These are phyloP conservation scores for Ceratobasidium sp. DNA, from an alignment of 1,284 basidiomycete genomes.

Conservation along the genomic window DNA sequence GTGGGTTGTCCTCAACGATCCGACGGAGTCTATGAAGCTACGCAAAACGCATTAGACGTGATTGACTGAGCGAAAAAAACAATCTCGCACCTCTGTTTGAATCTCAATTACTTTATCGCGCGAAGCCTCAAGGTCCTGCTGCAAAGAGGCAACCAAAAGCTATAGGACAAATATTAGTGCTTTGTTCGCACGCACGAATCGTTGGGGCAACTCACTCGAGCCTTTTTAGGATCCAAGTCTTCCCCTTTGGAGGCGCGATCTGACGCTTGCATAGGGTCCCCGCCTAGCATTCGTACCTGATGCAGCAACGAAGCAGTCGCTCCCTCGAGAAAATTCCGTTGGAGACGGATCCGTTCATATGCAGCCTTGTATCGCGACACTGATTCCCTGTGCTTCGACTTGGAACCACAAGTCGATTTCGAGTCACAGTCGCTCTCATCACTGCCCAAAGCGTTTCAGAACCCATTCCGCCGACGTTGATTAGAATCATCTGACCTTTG, in stretches of 20 bases:
- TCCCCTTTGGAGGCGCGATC: constrained; percentile 24
- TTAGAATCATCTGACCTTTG: constrained; percentile 18
- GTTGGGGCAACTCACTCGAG: constrained; percentile 23
- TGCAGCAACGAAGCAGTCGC: constrained; percentile 20
- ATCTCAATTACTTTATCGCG: constrained; percentile 24
- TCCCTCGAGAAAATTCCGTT: constrained; percentile 19
- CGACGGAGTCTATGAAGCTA: constrained; percentile 25
- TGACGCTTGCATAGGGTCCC: constrained; percentile 32
- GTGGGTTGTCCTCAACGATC: constrained; percentile 1
- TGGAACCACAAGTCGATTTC: background rate
- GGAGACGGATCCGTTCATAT: constrained; percentile 25
- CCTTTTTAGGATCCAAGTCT: constrained; percentile 14
- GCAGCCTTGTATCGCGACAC: constrained; percentile 28
- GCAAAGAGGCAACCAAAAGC: constrained; percentile 24
- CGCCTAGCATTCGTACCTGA: constrained; percentile 30
- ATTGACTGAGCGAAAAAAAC: background rate
- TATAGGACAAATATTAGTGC: background rate
- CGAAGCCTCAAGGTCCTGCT: constrained; percentile 14
- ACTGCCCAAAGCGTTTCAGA: constrained; percentile 5
- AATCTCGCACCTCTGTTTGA: constrained; percentile 18
- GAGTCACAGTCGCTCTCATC: constrained; percentile 15
- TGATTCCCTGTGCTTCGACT: constrained; percentile 2
- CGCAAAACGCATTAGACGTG: background rate
- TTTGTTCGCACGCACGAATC: background rate
- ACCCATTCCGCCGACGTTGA: background rate